phyloP scores from a whole-genome alignment of 2,329 filamentous ascomycete genomes.

The Diaporthe sp. region DNA sequence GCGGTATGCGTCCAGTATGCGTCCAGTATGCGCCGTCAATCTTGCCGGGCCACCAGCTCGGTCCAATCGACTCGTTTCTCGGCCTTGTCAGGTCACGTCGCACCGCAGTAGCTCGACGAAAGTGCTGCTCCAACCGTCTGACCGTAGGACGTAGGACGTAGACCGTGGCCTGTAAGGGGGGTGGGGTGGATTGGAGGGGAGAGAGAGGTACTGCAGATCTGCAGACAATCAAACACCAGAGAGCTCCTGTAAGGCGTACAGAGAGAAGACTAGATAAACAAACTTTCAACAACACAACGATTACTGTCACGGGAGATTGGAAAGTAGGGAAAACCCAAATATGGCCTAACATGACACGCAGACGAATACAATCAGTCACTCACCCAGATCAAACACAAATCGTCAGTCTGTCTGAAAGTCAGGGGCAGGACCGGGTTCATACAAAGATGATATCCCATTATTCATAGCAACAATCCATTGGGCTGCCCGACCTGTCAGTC shows the following conservation, averaged over 20 bases:
- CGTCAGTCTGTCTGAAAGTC: neutral
- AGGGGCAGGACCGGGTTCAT: conserved; percentile 12
- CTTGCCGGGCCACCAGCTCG: neutral
- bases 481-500: conserved; percentile 10
- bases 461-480: conserved; percentile 2
- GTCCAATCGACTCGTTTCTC: conserved; percentile 13
- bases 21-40: conserved; percentile 3
- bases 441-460: neutral
- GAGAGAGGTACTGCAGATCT: conserved; percentile 11
- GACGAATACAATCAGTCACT: neutral
- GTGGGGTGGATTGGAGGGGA: neutral
- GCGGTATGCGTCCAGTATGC: neutral
- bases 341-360: neutral
- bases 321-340: neutral
- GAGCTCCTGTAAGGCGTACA: neutral
- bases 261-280: neutral
- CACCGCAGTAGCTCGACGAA: conserved; percentile 31
- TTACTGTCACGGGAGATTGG: neutral
- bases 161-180: neutral
- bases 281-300: neutral
- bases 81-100: conserved; percentile 26
- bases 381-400: neutral
- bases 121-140: conserved; percentile 9
- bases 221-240: conserved; percentile 27
- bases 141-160: neutral